A percentile compares a stretch with the other conserved stretches of the same genome.
Conservation (phyloP, 305 asterid genomes). For the Solanum hybrid region DNA sequence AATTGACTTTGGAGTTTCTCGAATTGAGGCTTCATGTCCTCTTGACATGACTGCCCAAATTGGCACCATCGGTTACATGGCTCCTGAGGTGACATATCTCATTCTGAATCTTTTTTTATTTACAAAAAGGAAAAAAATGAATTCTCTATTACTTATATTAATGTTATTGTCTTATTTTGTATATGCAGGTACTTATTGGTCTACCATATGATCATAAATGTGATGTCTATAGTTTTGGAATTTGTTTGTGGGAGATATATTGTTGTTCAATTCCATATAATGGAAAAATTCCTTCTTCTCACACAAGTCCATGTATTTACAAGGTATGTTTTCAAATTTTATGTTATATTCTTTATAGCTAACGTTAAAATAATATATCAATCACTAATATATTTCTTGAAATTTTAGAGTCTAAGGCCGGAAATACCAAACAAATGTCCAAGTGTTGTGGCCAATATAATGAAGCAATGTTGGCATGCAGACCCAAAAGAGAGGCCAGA, state of each 20-base stretch:
- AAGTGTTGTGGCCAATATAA: background rate
- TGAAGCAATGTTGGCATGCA: conserved; percentile 12
- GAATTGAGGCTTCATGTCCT: conserved; percentile 8
- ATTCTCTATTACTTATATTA: background rate
- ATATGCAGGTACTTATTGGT: background rate
- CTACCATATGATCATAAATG: conserved; percentile 3
- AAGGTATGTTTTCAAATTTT: background rate
- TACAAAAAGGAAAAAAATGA: background rate
- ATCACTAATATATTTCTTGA: background rate
- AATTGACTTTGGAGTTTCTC: conserved; percentile 13
- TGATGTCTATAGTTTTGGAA: background rate
- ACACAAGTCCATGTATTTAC: background rate
- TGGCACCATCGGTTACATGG: conserved; percentile 13
- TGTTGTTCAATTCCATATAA: background rate
- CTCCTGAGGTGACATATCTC: conserved; percentile 6
- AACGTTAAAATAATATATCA: background rate
- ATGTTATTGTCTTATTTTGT: background rate
- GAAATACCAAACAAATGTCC: conserved; percentile 8
- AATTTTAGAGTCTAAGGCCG: background rate
- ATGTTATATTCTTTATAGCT: background rate
- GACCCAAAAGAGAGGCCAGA: conserved; percentile 6
- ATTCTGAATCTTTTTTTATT: background rate
- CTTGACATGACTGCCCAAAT: conserved; percentile 5
- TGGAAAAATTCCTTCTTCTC: background rate
- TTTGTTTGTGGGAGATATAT: background rate